Conservation (phyloP, 108 stramenopile genomes). For the Poteriospumella lacustris region DNA sequence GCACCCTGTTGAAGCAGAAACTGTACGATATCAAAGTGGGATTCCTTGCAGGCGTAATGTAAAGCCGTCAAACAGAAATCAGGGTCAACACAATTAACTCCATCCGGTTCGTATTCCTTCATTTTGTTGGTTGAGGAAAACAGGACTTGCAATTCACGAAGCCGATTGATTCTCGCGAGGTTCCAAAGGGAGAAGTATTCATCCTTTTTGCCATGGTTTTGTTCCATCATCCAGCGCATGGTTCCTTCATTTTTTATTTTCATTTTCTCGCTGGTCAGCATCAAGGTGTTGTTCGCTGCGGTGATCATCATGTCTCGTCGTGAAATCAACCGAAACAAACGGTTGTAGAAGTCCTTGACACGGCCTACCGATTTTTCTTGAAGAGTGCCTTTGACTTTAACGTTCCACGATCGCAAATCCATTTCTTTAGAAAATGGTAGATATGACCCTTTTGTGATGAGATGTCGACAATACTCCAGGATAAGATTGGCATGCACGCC, state of each 20-base stretch:
- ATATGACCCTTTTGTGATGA: background rate
- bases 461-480: background rate
- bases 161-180: background rate
- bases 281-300: background rate
- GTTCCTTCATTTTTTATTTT: background rate
- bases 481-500: background rate
- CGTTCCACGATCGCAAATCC: background rate
- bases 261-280: background rate
- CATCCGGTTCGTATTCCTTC: background rate
- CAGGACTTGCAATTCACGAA: background rate
- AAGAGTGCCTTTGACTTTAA: background rate
- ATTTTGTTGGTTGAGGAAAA: background rate
- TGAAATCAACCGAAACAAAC: background rate
- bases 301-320: background rate
- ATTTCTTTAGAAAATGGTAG: background rate
- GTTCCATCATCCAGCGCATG: conserved; percentile 19
- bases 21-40: background rate
- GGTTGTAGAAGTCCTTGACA: background rate
- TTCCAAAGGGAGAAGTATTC: conserved; percentile 13
- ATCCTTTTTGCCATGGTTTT: background rate
- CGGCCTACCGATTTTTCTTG: background rate
- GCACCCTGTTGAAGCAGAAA: background rate
- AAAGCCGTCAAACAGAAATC: conserved; percentile 14
- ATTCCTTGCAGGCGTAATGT: conserved; percentile 5
- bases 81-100: background rate